Evolutionary conservation across 2,329 filamentous ascomycete species (phyloP).

Genomic region (Hypomyces rosellus): DNA sequence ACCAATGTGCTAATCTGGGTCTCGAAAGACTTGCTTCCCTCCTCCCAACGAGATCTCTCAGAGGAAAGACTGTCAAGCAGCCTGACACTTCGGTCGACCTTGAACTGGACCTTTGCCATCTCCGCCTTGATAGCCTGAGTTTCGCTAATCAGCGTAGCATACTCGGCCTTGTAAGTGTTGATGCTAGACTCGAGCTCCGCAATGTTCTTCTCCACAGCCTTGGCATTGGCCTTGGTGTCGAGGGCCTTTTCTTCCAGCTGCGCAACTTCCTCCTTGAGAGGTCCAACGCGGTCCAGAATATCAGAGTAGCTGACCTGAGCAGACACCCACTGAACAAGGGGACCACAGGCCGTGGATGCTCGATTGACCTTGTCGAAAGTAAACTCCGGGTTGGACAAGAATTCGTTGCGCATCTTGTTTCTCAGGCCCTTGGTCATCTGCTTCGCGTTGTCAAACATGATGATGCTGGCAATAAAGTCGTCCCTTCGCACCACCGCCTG

Average conservation of each 20-base stretch:
- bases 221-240: constrained; percentile 87
- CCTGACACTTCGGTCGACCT: constrained; percentile 92
- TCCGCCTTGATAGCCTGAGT: constrained; percentile 95
- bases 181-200: constrained; percentile 81
- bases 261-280: constrained; percentile 81
- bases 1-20: constrained; percentile 96
- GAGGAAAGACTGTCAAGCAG: constrained; percentile 92
- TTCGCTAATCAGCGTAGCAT: constrained; percentile 91
- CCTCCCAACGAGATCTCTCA: constrained; percentile 89
- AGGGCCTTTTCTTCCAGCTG: constrained; percentile 82
- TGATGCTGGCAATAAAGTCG: constrained; percentile 96
- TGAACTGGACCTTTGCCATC: constrained; percentile 94
- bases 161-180: constrained; percentile 90
- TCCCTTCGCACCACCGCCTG: constrained; percentile 83
- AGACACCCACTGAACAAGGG: constrained; percentile 92
- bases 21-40: constrained; percentile 95
- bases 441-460: constrained; percentile 91
- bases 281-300: constrained; percentile 89
- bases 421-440: constrained; percentile 84
- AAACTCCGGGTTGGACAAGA: constrained; percentile 87
- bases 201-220: constrained; percentile 85
- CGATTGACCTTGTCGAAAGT: constrained; percentile 95
- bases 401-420: constrained; percentile 87
- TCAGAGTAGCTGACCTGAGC: constrained; percentile 98
- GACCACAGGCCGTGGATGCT: constrained; percentile 93